Evolutionary conservation across 148 eudicot genomes (phyloP), one percentile per base, ranked within the genome.

Genomic region (Fagopyrum tataricum): DNA sequence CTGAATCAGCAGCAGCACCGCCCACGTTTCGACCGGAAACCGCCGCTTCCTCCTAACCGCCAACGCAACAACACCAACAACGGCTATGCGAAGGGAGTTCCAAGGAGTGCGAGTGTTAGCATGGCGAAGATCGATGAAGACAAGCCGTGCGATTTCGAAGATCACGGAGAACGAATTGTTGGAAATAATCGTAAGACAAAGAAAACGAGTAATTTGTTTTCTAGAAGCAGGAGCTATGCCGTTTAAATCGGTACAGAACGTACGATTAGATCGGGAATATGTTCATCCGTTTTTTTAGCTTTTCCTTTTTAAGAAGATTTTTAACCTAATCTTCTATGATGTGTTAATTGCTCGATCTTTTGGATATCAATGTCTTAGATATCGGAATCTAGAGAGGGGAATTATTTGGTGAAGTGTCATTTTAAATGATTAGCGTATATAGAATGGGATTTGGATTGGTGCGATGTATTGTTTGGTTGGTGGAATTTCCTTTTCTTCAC

Each of bases 91-190:
- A 79, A 62, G 18, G 70, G 73, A 31, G 84, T 80, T 68, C 85
- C 90, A 6, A 84, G 97, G 67, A 91, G 93, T 73, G 55, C 74
- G 4, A 89, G 93, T 76, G 93, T 87, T 20, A 88, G 88, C 9
- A 85, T 91, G 97, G 86, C 87, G 0, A 87, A 79, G 75, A 91
- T 91, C 51, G 97, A 91, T 72, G 97, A 91, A 71, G 91, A 89
- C 18, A 82, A 79, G 71, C 77, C 88, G 3, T 74, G 72, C 52
- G 87, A 81, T 2, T 78, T 73, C 44, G 47, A 39, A 44, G 79
- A 56, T 6, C n/a, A n/a, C n/a, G 59, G 24, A 11, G 62, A 39
- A 41, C 13, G 71, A 5, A 41, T 47, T 6, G 23, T 14, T 20
- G n/a, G 41, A 67, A 44, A 24, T 13, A 18, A 31, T 2, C 5